These are phyloP conservation scores for Lunasporangiospora selenospora DNA, from an alignment of 192 early-diverging fungal species.

Conservation along the genomic window DNA sequence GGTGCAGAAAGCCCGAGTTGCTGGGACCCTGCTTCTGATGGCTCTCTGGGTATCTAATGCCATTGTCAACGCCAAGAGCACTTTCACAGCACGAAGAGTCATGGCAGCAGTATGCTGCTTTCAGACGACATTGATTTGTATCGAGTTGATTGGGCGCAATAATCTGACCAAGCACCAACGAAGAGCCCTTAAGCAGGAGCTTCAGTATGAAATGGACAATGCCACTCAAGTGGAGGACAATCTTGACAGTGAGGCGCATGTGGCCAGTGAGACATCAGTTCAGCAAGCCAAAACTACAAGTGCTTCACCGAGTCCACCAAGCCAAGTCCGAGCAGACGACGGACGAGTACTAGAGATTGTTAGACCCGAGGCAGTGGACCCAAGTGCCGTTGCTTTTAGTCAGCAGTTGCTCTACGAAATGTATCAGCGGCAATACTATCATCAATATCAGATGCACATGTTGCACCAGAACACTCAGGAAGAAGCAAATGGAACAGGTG, in stretches of 20 bases:
- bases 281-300: too few species aligned
- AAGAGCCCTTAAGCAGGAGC: too few species aligned
- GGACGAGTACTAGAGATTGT: too few species aligned
- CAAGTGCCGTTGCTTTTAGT: not conserved
- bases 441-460: not conserved
- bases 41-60: not conserved
- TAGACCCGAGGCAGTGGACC: constrained; percentile 1
- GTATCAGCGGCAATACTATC: not conserved
- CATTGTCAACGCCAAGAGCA: not conserved
- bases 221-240: too few species aligned
- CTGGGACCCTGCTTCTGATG: not conserved
- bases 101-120: not conserved
- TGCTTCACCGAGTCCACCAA: too few species aligned
- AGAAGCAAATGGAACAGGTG: too few species aligned
- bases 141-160: not conserved
- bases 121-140: not conserved
- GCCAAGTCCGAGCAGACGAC: too few species aligned
- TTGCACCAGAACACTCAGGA: not conserved
- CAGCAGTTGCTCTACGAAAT: not conserved
- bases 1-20: not conserved
- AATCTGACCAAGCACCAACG: too few species aligned
- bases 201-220: too few species aligned
- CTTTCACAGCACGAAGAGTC: not conserved
- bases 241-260: too few species aligned
- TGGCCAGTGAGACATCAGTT: too few species aligned